Conservation (phyloP, 306 rosid genomes). For the Cucumis hystrix region DNA sequence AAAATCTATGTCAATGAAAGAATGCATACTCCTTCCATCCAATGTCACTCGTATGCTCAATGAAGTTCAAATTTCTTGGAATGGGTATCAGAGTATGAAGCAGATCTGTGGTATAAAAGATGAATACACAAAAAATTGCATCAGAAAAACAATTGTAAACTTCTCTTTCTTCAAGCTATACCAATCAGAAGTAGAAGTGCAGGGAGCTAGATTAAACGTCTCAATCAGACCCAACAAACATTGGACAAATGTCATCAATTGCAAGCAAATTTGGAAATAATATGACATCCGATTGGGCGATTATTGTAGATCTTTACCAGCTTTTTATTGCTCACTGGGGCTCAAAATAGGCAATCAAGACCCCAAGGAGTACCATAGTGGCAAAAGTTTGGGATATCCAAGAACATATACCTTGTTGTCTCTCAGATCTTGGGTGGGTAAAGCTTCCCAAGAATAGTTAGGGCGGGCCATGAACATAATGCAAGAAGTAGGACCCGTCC, state of each 20-base stretch:
- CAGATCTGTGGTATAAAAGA: constrained; percentile 38
- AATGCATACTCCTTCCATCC: constrained; percentile 88
- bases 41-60: constrained; percentile 77
- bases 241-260: not conserved
- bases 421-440: not conserved
- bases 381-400: not conserved
- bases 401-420: not conserved
- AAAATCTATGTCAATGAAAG: constrained; percentile 1
- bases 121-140: not conserved
- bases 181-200: not conserved
- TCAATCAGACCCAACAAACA: not conserved
- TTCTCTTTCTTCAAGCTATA: not conserved
- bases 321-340: not conserved
- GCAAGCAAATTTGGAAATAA: constrained; percentile 2
- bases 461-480: not conserved
- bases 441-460: not conserved
- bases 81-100: constrained; percentile 51
- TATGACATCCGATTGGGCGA: not conserved
- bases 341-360: not conserved
- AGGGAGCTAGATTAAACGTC: not conserved
- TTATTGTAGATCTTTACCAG: not conserved
- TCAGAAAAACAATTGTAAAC: not conserved
- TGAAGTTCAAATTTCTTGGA: constrained; percentile 52
- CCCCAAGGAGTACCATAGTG: not conserved
- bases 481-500: not conserved